Evolutionary conservation across 2,329 filamentous ascomycete species (phyloP).

Genomic region (Hypoxylon rubiginosum): DNA sequence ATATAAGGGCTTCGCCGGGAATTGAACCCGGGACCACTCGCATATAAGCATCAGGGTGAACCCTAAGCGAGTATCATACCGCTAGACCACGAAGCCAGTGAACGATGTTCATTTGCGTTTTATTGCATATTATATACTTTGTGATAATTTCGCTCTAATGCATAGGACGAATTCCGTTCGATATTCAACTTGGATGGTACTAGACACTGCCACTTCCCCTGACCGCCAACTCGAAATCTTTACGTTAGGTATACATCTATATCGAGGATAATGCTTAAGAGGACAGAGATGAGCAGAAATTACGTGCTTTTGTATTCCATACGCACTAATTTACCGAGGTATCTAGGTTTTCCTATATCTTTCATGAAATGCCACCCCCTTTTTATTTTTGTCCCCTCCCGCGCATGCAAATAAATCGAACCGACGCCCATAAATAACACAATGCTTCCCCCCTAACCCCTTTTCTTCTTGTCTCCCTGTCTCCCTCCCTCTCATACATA

Average conservation of each 20-base stretch:
- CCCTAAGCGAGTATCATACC: conserved; percentile 79
- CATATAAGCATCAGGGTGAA: conserved; percentile 30
- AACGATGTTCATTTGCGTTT: neutral
- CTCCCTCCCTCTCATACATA: neutral
- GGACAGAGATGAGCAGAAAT: neutral
- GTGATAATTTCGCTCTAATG: no score
- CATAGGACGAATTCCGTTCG: no score
- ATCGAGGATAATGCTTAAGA: neutral
- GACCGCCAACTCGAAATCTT: no score
- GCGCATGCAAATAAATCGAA: conserved; percentile 13
- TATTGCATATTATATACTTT: neutral
- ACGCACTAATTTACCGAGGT: neutral
- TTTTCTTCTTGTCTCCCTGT: neutral
- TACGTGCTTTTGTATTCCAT: conserved; percentile 2
- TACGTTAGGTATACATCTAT: neutral
- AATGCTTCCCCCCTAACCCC: no score
- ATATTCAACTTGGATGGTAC: no score
- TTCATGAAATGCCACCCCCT: neutral
- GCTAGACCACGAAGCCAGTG: conserved; percentile 64
- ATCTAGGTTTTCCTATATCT: neutral
- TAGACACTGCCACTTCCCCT: no score
- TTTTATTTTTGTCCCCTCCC: neutral
- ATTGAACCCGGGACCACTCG: conserved; percentile 33
- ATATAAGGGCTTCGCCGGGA: conserved; percentile 19
- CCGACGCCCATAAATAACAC: conserved; percentile 28